Percentiles rank a stretch among this genome's conserved stretches.
Evolutionary conservation across 352 stramenopile species (phyloP).

Genomic region (Globisporangium echinulatum): DNA sequence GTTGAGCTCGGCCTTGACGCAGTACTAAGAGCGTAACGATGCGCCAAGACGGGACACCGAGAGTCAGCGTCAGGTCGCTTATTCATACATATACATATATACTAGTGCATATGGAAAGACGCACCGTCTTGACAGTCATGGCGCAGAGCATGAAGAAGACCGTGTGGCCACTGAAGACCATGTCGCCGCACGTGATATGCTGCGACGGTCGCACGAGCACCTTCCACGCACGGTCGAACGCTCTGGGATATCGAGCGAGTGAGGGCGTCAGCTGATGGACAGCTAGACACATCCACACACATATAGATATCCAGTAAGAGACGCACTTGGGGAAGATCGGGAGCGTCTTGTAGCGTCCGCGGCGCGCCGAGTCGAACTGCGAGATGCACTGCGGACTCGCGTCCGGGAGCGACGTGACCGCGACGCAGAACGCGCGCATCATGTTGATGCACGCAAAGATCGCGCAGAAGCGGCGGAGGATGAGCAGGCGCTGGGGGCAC

Average conservation of each 20-base stretch:
- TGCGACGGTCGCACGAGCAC: slow-evolving; percentile 77
- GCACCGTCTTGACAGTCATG: slow-evolving; percentile 75
- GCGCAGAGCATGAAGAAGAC: slow-evolving; percentile 82
- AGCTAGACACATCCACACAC: slow-evolving; percentile 2
- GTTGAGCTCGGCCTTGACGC: slow-evolving; percentile 70
- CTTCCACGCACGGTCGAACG: slow-evolving; percentile 74
- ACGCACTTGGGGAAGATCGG: slow-evolving; percentile 86
- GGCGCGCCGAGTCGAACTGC: slow-evolving; percentile 55
- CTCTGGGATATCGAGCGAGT: slow-evolving; percentile 20
- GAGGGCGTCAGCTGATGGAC: background rate
- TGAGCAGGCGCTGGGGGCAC: slow-evolving; percentile 52
- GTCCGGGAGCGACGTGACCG: slow-evolving; percentile 80
- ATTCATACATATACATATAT: background rate
- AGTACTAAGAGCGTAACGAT: slow-evolving; percentile 18
- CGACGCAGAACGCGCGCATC: slow-evolving; percentile 80
- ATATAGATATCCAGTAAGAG: background rate
- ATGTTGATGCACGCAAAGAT: slow-evolving; percentile 85
- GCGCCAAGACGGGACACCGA: background rate
- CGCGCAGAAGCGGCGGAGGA: slow-evolving; percentile 76
- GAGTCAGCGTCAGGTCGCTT: background rate
- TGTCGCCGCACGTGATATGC: slow-evolving; percentile 86
- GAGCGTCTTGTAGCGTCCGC: slow-evolving; percentile 68
- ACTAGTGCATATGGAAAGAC: background rate
- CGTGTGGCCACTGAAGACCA: slow-evolving; percentile 85
- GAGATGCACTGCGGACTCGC: slow-evolving; percentile 84